These are phyloP conservation scores for Coemansia sp. DNA, from an alignment of 192 early-diverging fungal species.

Conservation along the genomic window DNA sequence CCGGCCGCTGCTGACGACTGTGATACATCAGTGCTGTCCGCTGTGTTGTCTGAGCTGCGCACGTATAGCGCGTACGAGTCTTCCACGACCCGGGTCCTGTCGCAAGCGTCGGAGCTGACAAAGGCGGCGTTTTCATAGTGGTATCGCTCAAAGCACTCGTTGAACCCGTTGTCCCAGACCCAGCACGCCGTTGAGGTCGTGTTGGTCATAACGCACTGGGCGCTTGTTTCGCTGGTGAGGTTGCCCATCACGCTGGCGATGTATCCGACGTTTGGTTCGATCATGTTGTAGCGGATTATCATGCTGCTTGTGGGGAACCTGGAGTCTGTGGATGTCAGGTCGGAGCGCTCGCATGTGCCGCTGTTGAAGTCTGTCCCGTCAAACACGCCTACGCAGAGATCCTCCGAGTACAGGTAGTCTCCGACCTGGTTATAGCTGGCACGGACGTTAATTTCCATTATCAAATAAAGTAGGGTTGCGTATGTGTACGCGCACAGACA, in stretches of 20 bases:
- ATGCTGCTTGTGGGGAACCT: constrained; percentile 15
- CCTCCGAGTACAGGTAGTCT: constrained; percentile 44
- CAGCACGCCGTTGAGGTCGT: constrained; percentile 37
- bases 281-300: constrained; percentile 43
- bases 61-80: constrained; percentile 28
- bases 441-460: constrained; percentile 6
- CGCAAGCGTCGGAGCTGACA: constrained; percentile 16
- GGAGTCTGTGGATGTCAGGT: constrained; percentile 14
- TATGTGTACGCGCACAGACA: neutral
- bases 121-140: constrained; percentile 15
- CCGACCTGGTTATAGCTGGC: constrained; percentile 30
- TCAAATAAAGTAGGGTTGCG: too few species aligned
- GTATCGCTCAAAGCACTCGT: constrained; percentile 16
- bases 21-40: neutral
- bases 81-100: constrained; percentile 23
- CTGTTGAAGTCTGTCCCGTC: constrained; percentile 47
- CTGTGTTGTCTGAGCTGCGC: neutral
- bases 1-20: neutral
- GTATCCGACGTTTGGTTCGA: constrained; percentile 16
- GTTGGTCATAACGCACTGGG: constrained; percentile 49
- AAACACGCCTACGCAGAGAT: constrained; percentile 46
- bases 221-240: constrained; percentile 33
- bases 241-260: constrained; percentile 24
- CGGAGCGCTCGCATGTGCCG: constrained; percentile 27
- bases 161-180: constrained; percentile 33